These are phyloP conservation scores for Hirschfeldia incana DNA, from an alignment of 345 rosid genomes.

Conservation along the genomic window DNA sequence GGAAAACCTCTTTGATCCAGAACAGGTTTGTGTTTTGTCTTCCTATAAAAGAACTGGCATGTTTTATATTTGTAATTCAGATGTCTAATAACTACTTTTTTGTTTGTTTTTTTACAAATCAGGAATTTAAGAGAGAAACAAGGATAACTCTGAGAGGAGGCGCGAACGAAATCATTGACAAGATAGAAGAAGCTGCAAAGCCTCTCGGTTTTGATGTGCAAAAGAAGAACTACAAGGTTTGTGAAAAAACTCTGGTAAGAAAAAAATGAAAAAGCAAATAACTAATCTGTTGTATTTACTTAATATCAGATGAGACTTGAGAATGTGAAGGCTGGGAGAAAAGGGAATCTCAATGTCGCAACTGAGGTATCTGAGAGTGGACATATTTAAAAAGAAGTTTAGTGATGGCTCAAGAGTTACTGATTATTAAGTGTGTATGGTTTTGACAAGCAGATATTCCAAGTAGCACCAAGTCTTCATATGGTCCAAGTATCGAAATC, in stretches of 20 bases:
- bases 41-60: background rate
- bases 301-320: background rate
- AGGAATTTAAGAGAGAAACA: background rate
- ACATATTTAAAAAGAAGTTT: no score
- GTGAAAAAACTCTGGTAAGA: background rate
- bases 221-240: background rate
- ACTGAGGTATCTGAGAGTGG: background rate
- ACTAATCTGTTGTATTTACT: background rate
- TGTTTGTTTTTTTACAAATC: background rate
- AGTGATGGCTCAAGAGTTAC: background rate
- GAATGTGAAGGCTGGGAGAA: background rate
- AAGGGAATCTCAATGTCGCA: background rate
- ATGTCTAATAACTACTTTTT: background rate
- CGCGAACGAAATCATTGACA: background rate
- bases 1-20: conserved; percentile 74
- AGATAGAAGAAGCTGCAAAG: background rate
- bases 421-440: background rate
- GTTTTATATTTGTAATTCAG: background rate
- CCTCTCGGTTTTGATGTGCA: background rate
- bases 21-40: conserved; percentile 60
- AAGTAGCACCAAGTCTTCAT: background rate
- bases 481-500: background rate
- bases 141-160: background rate
- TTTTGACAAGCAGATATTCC: background rate
- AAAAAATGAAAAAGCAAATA: background rate